Evolutionary conservation across 2,329 filamentous ascomycete species (phyloP).

Genomic region (Lecanicillium sp.): DNA sequence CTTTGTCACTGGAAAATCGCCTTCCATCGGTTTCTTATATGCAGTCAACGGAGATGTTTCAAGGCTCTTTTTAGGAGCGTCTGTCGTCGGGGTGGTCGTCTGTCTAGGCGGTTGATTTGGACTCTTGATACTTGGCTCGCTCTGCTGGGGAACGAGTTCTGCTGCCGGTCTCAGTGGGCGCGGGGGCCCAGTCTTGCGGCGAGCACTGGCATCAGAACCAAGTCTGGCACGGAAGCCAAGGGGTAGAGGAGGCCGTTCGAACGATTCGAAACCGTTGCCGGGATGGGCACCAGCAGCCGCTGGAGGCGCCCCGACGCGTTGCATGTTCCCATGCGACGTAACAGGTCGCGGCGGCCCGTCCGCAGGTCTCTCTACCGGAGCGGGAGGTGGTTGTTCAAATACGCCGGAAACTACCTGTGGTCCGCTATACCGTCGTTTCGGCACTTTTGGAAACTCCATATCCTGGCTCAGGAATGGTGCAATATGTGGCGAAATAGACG

Average conservation of each 20-base stretch:
- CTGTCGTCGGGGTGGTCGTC: neutral
- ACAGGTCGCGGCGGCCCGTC: neutral
- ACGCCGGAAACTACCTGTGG: too few species aligned
- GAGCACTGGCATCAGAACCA: conserved; percentile 6
- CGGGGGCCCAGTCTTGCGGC: conserved; percentile 3
- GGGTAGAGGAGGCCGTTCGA: conserved; percentile 1
- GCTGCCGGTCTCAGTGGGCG: conserved; percentile 1
- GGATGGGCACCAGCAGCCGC: conserved; percentile 5
- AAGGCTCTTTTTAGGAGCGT: conserved; percentile 7
- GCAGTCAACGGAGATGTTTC: conserved; percentile 17
- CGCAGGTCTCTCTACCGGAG: neutral
- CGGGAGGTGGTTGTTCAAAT: conserved; percentile 1
- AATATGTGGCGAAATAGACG: too few species aligned
- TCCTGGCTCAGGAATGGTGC: too few species aligned
- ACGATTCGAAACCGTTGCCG: neutral
- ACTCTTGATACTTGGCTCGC: conserved; percentile 3
- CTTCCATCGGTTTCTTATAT: conserved; percentile 20
- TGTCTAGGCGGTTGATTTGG: neutral
- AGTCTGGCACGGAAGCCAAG: conserved; percentile 8
- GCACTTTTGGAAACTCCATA: too few species aligned
- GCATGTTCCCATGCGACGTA: conserved; percentile 2
- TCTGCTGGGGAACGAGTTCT: neutral
- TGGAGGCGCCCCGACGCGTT: neutral
- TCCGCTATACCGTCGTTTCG: too few species aligned
- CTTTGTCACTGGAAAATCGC: conserved; percentile 24